These are phyloP conservation scores for Sutorius eximius DNA, from an alignment of 1,284 basidiomycete species.

Conservation along the genomic window DNA sequence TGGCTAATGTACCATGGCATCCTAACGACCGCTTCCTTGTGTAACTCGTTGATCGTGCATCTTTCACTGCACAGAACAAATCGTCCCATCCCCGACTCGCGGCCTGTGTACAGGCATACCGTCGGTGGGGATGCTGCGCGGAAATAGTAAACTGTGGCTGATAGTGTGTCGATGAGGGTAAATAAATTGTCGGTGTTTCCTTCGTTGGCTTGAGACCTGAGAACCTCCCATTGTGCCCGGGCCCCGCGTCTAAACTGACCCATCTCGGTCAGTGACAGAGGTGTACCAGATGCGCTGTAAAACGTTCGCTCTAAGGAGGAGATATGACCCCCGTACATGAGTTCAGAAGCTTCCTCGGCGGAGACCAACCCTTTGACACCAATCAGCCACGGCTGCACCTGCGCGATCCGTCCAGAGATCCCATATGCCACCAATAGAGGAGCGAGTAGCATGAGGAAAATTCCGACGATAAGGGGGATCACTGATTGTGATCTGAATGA, in stretches of 20 bases:
- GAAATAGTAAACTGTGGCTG: slow-evolving; percentile 31
- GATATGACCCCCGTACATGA: slow-evolving; percentile 20
- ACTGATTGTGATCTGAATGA: neutral
- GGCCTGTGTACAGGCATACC: slow-evolving; percentile 28
- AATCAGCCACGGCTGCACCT: slow-evolving; percentile 28
- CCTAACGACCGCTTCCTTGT: slow-evolving; percentile 26
- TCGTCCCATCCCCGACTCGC: slow-evolving; percentile 26
- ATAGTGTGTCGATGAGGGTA: slow-evolving; percentile 28
- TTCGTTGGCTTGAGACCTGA: neutral
- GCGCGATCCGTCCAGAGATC: slow-evolving; percentile 21
- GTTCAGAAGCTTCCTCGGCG: slow-evolving; percentile 19
- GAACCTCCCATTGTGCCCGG: slow-evolving; percentile 4
- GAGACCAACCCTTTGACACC: slow-evolving; percentile 30
- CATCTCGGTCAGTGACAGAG: slow-evolving; percentile 6
- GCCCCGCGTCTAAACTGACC: slow-evolving; percentile 21
- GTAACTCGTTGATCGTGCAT: slow-evolving; percentile 21
- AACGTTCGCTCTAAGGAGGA: slow-evolving; percentile 10
- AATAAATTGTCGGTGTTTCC: slow-evolving; percentile 16
- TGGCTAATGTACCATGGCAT: slow-evolving; percentile 22
- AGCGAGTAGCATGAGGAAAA: slow-evolving; percentile 21
- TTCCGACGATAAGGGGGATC: neutral
- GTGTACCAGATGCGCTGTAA: slow-evolving; percentile 27
- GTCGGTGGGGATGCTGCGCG: slow-evolving; percentile 22
- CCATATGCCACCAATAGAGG: slow-evolving; percentile 23
- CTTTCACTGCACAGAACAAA: slow-evolving; percentile 26